Evolutionary conservation across 805 yeast genomes (phyloP).

Genomic region (Suhomyces canberraensis): DNA sequence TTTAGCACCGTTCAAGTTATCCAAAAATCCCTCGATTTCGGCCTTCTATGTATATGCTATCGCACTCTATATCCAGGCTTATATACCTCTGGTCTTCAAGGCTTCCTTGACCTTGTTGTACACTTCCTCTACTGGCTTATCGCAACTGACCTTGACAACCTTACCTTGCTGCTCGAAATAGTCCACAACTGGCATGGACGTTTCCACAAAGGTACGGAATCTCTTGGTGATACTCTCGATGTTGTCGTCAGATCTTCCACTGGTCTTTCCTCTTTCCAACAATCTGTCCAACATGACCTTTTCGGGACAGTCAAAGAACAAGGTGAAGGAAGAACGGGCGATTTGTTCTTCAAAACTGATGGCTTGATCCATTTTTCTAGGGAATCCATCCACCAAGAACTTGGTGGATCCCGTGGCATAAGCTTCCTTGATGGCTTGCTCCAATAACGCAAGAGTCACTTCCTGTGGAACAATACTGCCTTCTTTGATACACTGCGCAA

Average conservation of each 20-base stretch:
- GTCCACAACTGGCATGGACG: slow-evolving; percentile 92
- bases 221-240: slow-evolving; percentile 87
- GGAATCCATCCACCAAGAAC: slow-evolving; percentile 93
- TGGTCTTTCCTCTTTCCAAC: slow-evolving; percentile 87
- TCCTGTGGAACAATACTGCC: slow-evolving; percentile 93
- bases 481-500: slow-evolving; percentile 77
- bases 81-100: slow-evolving; percentile 42
- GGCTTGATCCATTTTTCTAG: slow-evolving; percentile 98
- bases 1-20: no score
- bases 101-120: slow-evolving; percentile 66
- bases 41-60: no score
- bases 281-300: slow-evolving; percentile 79
- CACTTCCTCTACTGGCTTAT: slow-evolving; percentile 77
- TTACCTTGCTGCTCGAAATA: slow-evolving; percentile 68
- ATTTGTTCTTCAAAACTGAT: slow-evolving; percentile 78
- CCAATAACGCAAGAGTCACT: slow-evolving; percentile 78
- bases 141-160: slow-evolving; percentile 77
- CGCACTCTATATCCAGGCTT: no score
- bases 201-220: slow-evolving; percentile 79
- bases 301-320: slow-evolving; percentile 82
- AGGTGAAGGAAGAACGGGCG: slow-evolving; percentile 66
- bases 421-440: slow-evolving; percentile 68
- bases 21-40: no score
- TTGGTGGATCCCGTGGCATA: slow-evolving; percentile 49
- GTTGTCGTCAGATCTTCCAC: slow-evolving; percentile 93